Conservation (phyloP, 768 basidiomycete species). For the Chalciporus pseudorubinellus region DNA sequence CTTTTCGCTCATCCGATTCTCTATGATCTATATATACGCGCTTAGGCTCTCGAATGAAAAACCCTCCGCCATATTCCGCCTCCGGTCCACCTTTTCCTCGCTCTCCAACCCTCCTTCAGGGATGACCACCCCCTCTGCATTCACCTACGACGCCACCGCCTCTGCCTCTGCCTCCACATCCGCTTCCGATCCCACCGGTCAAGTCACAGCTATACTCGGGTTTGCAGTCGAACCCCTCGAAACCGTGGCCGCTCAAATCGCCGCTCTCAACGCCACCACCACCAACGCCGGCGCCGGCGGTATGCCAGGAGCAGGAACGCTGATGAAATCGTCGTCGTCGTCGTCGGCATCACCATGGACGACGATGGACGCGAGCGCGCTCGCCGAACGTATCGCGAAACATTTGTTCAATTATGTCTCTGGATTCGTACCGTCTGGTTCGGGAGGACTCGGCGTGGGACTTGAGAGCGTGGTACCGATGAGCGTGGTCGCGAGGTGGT, state of each 20-base stretch:
- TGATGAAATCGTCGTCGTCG: slow-evolving; percentile 1
- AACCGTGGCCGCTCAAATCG: slow-evolving; percentile 58
- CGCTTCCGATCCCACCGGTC: slow-evolving; percentile 33
- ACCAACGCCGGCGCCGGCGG: slow-evolving; percentile 17
- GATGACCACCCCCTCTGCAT: slow-evolving; percentile 33
- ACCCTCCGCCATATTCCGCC: slow-evolving; percentile 84
- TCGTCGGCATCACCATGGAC: no score
- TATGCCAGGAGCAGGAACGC: no score
- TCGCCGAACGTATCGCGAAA: slow-evolving; percentile 44
- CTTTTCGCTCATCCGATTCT: no score
- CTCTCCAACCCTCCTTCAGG: slow-evolving; percentile 30
- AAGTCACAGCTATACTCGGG: slow-evolving; percentile 73
- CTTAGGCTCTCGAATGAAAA: slow-evolving; percentile 85
- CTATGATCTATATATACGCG: no score
- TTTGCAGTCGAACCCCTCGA: slow-evolving; percentile 75
- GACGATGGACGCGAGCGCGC: slow-evolving; percentile 4
- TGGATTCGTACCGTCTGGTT: slow-evolving; percentile 51
- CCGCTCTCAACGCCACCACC: slow-evolving; percentile 21
- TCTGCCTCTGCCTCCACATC: background rate
- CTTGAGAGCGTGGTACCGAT: slow-evolving; percentile 60
- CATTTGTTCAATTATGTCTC: slow-evolving; percentile 76
- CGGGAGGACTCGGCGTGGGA: slow-evolving; percentile 33
- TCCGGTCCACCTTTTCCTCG: slow-evolving; percentile 61
- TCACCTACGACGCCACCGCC: no score
- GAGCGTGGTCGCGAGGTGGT: slow-evolving; percentile 65